phyloP scores from a whole-genome alignment of 179 eudicot species.

The Gypsophila paniculata region DNA sequence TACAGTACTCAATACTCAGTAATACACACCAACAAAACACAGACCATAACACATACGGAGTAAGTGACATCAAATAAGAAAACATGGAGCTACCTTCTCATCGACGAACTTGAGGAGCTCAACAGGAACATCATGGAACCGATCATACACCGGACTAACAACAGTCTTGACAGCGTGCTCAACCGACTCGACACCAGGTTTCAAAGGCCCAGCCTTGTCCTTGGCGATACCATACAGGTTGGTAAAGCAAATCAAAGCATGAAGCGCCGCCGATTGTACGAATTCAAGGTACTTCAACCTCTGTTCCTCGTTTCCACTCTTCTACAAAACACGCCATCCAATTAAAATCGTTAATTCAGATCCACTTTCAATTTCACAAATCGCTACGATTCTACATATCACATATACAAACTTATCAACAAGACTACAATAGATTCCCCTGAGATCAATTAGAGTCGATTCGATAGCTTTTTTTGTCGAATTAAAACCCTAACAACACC shows the following conservation, averaged over 20 bases:
- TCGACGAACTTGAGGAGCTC: slow-evolving; percentile 86
- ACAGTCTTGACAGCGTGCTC: slow-evolving; percentile 93
- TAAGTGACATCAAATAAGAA: neutral
- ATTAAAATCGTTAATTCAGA: neutral
- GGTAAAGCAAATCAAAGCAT: slow-evolving; percentile 55
- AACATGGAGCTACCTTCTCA: slow-evolving; percentile 53
- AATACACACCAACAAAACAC: no score
- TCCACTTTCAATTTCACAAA: no score
- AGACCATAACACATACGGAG: no score
- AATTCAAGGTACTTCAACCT: slow-evolving; percentile 73
- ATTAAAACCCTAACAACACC: no score
- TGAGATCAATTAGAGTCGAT: no score
- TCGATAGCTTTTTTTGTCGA: no score
- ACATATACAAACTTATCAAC: no score
- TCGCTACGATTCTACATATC: neutral
- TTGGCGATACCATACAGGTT: slow-evolving; percentile 72
- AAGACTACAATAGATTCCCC: no score
- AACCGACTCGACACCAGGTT: slow-evolving; percentile 87
- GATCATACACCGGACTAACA: slow-evolving; percentile 81
- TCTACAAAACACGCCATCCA: slow-evolving; percentile 7
- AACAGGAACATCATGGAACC: slow-evolving; percentile 65
- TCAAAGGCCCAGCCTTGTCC: slow-evolving; percentile 86
- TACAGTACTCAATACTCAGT: no score
- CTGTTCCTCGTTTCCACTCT: slow-evolving; percentile 33
- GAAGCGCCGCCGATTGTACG: slow-evolving; percentile 59